Evolutionary conservation across 1,139 yeast species (phyloP), one percentile per base, ranked within the genome.

Genomic region (Candida sp.): DNA sequence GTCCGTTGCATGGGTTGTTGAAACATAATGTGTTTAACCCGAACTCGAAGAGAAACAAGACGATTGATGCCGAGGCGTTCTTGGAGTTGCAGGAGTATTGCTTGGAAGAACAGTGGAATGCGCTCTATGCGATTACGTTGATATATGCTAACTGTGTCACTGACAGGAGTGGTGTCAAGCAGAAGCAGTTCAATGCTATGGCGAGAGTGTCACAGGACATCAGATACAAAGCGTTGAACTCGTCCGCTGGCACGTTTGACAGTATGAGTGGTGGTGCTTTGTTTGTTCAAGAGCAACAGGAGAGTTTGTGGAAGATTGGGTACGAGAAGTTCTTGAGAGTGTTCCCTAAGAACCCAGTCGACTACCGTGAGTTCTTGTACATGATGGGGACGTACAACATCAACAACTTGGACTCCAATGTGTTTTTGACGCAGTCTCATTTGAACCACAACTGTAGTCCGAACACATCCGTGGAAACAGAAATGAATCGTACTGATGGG

Each of bases 391-490:
- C 86, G 48, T 88, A 85, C 63, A 88, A 88, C 64, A 81, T 90
- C 60, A 90, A 90, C 67, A 88, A 88, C 58, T 72, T 86, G 49
- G 87, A 86, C 53, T 85, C 88, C 3, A 83, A 83, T 53, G 63
- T 90, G 22, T 90, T 76, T 62, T 73, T 82, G 55, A 66, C 78
- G 4, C 90, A 87, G 56, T 84, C 94, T 1, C 90, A 88, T 60
- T 71, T 90, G 61, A 90, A 90, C 62, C 97, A 90, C 64, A 79
- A 78, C 55, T 90, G 97, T 71, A 84, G 79, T 46, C 94, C 96
- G 1, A 89, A 86, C 59, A 84, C 85, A 3, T 73, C 78, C 34
- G 88, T 85, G 28, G 78, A 82, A 48, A 65, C 72, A 0, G 74
- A 78, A 23, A 70, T 70, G 7, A 75, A 79, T 37, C 73, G 81